These are phyloP conservation scores for Suillus weaverae DNA, from an alignment of 768 basidiomycete species.

Conservation along the genomic window DNA sequence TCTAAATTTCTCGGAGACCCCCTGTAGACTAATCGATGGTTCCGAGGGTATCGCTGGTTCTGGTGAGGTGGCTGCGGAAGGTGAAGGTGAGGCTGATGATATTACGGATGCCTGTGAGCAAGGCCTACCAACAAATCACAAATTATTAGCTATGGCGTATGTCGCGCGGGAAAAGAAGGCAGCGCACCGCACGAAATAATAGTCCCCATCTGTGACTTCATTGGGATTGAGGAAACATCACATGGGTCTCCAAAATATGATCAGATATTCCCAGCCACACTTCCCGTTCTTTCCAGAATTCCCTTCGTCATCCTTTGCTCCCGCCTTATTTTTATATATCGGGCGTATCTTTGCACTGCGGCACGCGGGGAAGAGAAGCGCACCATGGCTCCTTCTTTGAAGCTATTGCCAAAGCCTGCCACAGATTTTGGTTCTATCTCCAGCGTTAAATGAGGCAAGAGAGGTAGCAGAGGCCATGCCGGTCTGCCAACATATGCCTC, in stretches of 20 bases:
- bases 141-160: not conserved
- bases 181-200: constrained; percentile 54
- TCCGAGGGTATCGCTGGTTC: not conserved
- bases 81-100: not conserved
- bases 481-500: constrained; percentile 63
- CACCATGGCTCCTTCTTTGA: too few species aligned
- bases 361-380: too few species aligned
- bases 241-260: constrained; percentile 62
- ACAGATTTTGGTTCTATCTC: too few species aligned
- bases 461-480: not conserved
- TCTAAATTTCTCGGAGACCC: constrained; percentile 51
- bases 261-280: constrained; percentile 21
- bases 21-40: constrained; percentile 47
- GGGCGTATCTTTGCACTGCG: too few species aligned
- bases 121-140: not conserved
- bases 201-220: constrained; percentile 47
- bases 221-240: constrained; percentile 45
- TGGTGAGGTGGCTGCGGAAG: not conserved
- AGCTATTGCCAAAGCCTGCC: too few species aligned
- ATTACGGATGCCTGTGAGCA: too few species aligned
- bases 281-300: not conserved
- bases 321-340: too few species aligned
- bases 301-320: not conserved
- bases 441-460: not conserved
- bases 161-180: not conserved